phyloP scores from a whole-genome alignment of 768 basidiomycete genomes.

The Calocybe cyanea region DNA sequence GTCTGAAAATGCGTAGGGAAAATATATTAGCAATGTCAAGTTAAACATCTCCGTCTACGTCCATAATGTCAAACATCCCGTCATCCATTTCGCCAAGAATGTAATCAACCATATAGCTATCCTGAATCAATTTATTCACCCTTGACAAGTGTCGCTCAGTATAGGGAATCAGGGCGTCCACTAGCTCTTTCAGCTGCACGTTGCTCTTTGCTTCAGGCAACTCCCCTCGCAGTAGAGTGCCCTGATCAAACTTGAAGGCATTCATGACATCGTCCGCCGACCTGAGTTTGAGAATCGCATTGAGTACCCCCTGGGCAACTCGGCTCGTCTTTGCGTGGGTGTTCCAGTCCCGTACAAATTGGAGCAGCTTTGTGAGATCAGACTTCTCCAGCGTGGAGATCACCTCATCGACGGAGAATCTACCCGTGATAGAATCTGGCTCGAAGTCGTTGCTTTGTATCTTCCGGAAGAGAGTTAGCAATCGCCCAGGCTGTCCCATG shows the following conservation, averaged over 20 bases:
- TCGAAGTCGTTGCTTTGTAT: slow-evolving; percentile 36
- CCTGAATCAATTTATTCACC: slow-evolving; percentile 85
- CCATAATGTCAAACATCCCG: slow-evolving; percentile 60
- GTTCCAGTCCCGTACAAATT: slow-evolving; percentile 90
- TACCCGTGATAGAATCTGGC: slow-evolving; percentile 56
- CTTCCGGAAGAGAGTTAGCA: slow-evolving; percentile 73
- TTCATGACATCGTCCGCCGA: slow-evolving; percentile 68
- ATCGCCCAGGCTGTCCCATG: slow-evolving; percentile 89
- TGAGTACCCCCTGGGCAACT: slow-evolving; percentile 81
- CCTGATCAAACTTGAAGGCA: slow-evolving; percentile 51
- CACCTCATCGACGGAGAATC: slow-evolving; percentile 73
- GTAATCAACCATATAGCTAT: slow-evolving; percentile 94
- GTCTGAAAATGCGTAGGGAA: not conserved
- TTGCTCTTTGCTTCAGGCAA: slow-evolving; percentile 15
- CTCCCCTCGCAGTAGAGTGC: slow-evolving; percentile 26
- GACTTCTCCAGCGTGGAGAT: slow-evolving; percentile 64
- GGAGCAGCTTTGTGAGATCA: slow-evolving; percentile 79
- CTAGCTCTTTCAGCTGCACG: slow-evolving; percentile 60
- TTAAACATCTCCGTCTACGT: slow-evolving; percentile 28
- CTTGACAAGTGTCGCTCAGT: slow-evolving; percentile 89
- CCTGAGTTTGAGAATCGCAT: slow-evolving; percentile 76
- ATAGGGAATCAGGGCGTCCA: slow-evolving; percentile 89
- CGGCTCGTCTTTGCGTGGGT: slow-evolving; percentile 84
- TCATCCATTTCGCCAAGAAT: slow-evolving; percentile 85
- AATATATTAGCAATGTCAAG: not conserved